Conservation (phyloP, 2,329 filamentous ascomycete species). For the Penicillium aurantiogriseum region DNA sequence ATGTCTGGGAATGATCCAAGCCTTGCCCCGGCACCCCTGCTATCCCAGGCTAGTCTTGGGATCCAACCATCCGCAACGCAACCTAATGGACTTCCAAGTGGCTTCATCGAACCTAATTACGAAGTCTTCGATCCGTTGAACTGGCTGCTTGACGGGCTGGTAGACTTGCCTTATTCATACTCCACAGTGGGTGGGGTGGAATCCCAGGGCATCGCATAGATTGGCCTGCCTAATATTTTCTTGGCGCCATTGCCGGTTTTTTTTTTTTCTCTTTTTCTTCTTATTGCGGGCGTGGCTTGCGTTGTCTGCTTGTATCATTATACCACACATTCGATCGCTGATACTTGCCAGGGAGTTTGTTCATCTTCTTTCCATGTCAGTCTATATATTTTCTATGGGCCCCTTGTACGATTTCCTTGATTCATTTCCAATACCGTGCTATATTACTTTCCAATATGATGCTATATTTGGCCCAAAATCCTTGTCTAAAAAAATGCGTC, state of each 20-base stretch:
- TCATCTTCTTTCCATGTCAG: background rate
- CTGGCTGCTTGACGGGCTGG: slow-evolving; percentile 85
- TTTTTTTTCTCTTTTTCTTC: background rate
- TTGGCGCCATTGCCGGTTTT: slow-evolving; percentile 2
- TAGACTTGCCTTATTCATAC: slow-evolving; percentile 74
- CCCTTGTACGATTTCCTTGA: slow-evolving; percentile 3
- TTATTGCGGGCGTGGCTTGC: slow-evolving; percentile 15
- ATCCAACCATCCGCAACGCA: slow-evolving; percentile 26
- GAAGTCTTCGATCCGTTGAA: slow-evolving; percentile 91
- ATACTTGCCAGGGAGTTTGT: slow-evolving; percentile 20
- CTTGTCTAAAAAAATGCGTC: background rate
- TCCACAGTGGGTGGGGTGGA: slow-evolving; percentile 54
- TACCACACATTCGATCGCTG: slow-evolving; percentile 23
- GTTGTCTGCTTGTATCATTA: slow-evolving; percentile 25
- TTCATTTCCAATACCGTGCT: background rate
- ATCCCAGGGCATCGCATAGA: slow-evolving; percentile 38
- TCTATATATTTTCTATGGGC: background rate
- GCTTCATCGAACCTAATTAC: slow-evolving; percentile 68
- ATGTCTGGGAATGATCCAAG: slow-evolving; percentile 45
- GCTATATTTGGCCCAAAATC: background rate
- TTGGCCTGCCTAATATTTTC: background rate
- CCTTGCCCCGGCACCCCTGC: slow-evolving; percentile 39
- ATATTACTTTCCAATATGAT: background rate
- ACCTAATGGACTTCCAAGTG: slow-evolving; percentile 37
- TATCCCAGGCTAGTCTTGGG: slow-evolving; percentile 34